These are phyloP conservation scores for Cicer pinnatifidum DNA, from an alignment of 306 rosid genomes.

Conservation along the genomic window DNA sequence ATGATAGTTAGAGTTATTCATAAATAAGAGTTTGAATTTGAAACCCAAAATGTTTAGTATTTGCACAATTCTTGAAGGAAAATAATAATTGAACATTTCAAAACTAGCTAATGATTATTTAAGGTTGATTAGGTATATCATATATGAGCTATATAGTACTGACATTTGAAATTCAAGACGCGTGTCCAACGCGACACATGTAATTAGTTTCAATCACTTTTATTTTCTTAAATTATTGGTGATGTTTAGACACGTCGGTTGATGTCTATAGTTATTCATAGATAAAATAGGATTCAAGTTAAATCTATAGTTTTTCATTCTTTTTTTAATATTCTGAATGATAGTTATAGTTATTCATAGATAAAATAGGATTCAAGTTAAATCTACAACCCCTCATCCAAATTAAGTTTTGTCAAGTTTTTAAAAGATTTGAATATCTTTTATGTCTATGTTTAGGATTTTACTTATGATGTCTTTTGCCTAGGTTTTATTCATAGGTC, in stretches of 20 bases:
- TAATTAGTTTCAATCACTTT: too few relatives aligned
- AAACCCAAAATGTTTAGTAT: too few relatives aligned
- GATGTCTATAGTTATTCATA: too few relatives aligned
- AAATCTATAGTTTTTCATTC: too few relatives aligned
- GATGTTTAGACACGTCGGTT: too few relatives aligned
- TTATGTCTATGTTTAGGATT: constrained; percentile 3
- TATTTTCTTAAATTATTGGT: too few relatives aligned
- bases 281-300: constrained; percentile 38
- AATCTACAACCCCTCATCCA: constrained; percentile 18
- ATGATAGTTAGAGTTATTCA: neutral
- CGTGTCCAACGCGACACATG: too few relatives aligned
- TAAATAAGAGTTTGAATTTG: constrained; percentile 6
- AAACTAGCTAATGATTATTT: constrained; percentile 18
- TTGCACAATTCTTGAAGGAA: neutral
- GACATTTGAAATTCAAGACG: too few relatives aligned
- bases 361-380: constrained; percentile 38
- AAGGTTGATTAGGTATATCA: neutral
- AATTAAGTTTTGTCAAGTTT: constrained; percentile 36
- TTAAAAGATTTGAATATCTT: neutral
- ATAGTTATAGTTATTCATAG: too few relatives aligned
- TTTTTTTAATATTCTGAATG: too few relatives aligned
- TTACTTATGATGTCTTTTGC: neutral
- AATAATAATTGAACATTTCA: constrained; percentile 13
- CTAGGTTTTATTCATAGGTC: constrained; percentile 5
- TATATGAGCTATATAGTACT: neutral